phyloP scores from a whole-genome alignment of 2,329 filamentous ascomycete species.

The Colletotrichum abscissum region DNA sequence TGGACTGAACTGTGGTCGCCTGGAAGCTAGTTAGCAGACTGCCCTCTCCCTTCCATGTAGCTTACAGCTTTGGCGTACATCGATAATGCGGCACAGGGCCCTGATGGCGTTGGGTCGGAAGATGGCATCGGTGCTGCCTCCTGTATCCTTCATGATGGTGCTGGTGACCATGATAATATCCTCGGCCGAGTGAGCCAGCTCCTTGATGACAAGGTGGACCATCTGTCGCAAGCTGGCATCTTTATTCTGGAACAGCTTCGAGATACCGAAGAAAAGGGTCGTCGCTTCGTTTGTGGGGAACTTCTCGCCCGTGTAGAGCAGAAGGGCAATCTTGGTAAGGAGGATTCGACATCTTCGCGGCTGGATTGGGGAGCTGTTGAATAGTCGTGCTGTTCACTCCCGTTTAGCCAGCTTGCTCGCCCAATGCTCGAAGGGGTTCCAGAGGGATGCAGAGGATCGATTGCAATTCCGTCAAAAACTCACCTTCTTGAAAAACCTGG shows the following conservation, averaged over 20 bases:
- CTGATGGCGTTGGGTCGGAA: slow-evolving; percentile 97
- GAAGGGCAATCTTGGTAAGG: slow-evolving; percentile 94
- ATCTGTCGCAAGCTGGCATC: slow-evolving; percentile 98
- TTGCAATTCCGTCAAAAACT: slow-evolving; percentile 38
- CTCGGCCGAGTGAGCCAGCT: slow-evolving; percentile 93
- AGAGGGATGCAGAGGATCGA: not conserved
- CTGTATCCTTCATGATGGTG: slow-evolving; percentile 99
- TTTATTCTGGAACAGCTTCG: slow-evolving; percentile 99
- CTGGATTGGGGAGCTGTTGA: slow-evolving; percentile 97
- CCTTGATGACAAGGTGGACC: slow-evolving; percentile 98
- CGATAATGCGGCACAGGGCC: slow-evolving; percentile 95
- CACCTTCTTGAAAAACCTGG: slow-evolving; percentile 98
- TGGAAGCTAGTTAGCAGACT: slow-evolving; percentile 48
- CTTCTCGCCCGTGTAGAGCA: slow-evolving; percentile 95
- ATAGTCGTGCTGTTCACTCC: slow-evolving; percentile 80
- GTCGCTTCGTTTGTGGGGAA: slow-evolving; percentile 98
- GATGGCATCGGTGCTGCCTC: slow-evolving; percentile 91
- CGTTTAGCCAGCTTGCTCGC: slow-evolving; percentile 34
- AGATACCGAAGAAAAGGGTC: slow-evolving; percentile 98
- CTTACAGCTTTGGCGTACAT: slow-evolving; percentile 67
- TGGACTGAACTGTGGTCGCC: slow-evolving; percentile 95
- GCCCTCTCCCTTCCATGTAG: not conserved
- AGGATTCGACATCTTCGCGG: slow-evolving; percentile 97
- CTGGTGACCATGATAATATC: slow-evolving; percentile 99
- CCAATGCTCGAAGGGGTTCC: slow-evolving; percentile 13